These are phyloP conservation scores for Pseudogymnoascus sp. DNA, from an alignment of 2,329 filamentous ascomycete genomes.

Conservation along the genomic window DNA sequence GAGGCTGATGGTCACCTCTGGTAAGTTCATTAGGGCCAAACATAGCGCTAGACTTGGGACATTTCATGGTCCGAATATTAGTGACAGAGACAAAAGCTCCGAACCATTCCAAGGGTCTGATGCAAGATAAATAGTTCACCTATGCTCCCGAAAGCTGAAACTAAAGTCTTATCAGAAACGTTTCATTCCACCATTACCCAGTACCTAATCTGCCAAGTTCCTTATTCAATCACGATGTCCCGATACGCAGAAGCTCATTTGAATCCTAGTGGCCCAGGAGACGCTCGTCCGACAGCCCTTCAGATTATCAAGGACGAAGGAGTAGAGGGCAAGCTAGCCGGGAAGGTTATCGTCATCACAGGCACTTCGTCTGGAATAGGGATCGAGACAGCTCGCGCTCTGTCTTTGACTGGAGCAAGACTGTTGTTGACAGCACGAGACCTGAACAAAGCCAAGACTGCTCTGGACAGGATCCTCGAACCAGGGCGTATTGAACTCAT, in stretches of 20 bases:
- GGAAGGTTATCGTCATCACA: slow-evolving; percentile 33
- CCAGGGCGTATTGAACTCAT: slow-evolving; percentile 26
- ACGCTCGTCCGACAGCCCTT: slow-evolving; percentile 29
- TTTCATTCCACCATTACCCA: background rate
- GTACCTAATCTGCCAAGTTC: background rate
- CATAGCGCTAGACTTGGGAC: background rate
- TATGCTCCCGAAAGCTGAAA: background rate
- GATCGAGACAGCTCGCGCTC: slow-evolving; percentile 32
- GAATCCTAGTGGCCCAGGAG: slow-evolving; percentile 25
- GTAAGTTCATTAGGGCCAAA: background rate
- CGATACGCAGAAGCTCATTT: slow-evolving; percentile 12
- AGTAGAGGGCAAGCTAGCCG: slow-evolving; percentile 31
- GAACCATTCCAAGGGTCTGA: background rate
- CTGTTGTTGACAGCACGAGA: slow-evolving; percentile 32
- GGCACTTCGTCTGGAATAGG: slow-evolving; percentile 34
- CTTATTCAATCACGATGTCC: slow-evolving; percentile 1
- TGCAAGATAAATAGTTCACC: background rate
- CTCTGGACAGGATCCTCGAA: slow-evolving; percentile 35
- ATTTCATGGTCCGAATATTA: background rate
- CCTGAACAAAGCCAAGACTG: slow-evolving; percentile 27
- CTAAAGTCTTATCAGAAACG: background rate
- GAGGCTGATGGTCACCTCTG: background rate
- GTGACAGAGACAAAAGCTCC: background rate
- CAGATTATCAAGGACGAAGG: slow-evolving; percentile 28
- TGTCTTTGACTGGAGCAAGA: slow-evolving; percentile 30